These are phyloP conservation scores for Colletotrichum paranaense DNA, from an alignment of 2,329 filamentous ascomycete species.

Conservation along the genomic window DNA sequence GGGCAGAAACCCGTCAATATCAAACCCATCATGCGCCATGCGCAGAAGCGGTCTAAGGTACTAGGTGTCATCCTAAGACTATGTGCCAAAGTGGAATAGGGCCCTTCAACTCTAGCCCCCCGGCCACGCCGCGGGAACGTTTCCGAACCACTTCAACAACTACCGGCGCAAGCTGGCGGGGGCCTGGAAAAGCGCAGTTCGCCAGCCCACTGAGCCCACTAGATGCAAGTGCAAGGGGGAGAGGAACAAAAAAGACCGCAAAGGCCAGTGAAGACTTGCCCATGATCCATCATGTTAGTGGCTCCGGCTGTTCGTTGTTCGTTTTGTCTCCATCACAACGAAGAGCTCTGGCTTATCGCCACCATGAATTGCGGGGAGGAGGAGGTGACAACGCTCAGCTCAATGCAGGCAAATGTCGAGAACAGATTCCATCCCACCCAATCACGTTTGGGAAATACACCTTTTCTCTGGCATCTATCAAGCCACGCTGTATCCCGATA, in stretches of 20 bases:
- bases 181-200: not conserved
- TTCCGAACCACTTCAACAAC: constrained; percentile 18
- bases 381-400: not conserved
- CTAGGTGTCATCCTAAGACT: constrained; percentile 15
- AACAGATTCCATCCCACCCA: not conserved
- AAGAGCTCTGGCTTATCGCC: not conserved
- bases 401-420: not conserved
- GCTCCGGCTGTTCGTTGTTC: not conserved
- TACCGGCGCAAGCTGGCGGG: constrained; percentile 15
- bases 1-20: not conserved
- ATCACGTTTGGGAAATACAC: not conserved
- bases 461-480: not conserved
- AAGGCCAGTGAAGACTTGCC: not conserved
- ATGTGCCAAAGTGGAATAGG: constrained; percentile 1
- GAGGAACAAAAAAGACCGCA: not conserved
- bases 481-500: not conserved
- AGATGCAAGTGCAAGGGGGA: not conserved
- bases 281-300: not conserved
- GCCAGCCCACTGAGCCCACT: not conserved
- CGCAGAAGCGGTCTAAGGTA: constrained; percentile 9
- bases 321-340: not conserved
- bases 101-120: not conserved
- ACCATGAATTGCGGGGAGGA: not conserved
- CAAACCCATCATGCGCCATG: not conserved
- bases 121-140: constrained; percentile 9